Evolutionary conservation across 768 basidiomycete species (phyloP).

Genomic region (Pulveroboletus sp.): DNA sequence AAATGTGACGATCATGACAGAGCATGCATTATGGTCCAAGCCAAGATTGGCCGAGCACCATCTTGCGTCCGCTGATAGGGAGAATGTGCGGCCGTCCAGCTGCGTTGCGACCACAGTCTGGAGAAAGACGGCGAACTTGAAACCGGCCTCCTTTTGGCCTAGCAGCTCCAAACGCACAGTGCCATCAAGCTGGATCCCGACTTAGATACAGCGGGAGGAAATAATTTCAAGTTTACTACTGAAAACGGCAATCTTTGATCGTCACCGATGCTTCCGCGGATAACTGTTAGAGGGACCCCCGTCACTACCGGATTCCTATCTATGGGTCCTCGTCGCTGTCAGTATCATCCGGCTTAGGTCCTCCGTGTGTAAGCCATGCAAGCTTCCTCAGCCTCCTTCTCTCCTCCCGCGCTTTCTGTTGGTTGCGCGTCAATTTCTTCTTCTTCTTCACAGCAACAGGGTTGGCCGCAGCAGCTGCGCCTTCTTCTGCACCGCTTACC

Average conservation of each 20-base stretch:
- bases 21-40: neutral
- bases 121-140: constrained; percentile 6
- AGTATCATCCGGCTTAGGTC: constrained; percentile 78
- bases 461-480: constrained; percentile 33
- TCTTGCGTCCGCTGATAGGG: constrained; percentile 16
- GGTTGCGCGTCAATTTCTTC: constrained; percentile 89
- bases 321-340: constrained; percentile 51
- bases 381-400: constrained; percentile 75
- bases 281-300: constrained; percentile 17
- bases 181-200: neutral
- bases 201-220: constrained; percentile 1
- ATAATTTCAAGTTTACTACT: constrained; percentile 8
- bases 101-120: constrained; percentile 15
- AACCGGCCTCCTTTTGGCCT: neutral
- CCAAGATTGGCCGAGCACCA: neutral
- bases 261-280: constrained; percentile 27
- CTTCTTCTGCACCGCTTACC: constrained; percentile 73
- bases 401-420: constrained; percentile 86
- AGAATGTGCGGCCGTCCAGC: constrained; percentile 15
- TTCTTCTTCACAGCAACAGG: constrained; percentile 59
- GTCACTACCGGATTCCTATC: constrained; percentile 12
- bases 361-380: constrained; percentile 79
- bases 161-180: neutral
- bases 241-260: constrained; percentile 32
- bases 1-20: constrained; percentile 22